Evolutionary conservation across 2,329 filamentous ascomycete genomes (phyloP).

Genomic region (Exophiala sp.): DNA sequence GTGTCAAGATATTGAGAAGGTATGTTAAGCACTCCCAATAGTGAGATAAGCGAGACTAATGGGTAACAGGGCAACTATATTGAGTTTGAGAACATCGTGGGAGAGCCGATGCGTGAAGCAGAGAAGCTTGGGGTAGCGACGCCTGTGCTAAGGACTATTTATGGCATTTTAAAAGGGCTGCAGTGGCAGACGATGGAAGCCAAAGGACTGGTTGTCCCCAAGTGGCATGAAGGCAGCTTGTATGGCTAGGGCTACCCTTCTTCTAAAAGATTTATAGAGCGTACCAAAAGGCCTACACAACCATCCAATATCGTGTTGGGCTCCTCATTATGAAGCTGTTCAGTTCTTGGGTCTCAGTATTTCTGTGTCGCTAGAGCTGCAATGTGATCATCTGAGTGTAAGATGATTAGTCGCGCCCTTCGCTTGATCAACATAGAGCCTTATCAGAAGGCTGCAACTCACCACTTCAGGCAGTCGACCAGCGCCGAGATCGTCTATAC

Average conservation of each 20-base stretch:
- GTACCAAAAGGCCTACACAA: too few relatives aligned
- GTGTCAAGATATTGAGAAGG: conserved; percentile 52
- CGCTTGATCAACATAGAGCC: neutral
- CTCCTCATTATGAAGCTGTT: too few relatives aligned
- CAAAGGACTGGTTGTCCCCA: conserved; percentile 12
- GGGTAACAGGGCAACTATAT: conserved; percentile 48
- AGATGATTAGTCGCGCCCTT: neutral
- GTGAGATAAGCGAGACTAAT: neutral
- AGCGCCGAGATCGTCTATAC: neutral
- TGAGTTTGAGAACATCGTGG: conserved; percentile 55
- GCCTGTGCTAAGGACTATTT: conserved; percentile 28
- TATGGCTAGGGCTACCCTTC: neutral
- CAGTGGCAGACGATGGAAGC: conserved; percentile 30
- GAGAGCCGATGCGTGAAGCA: conserved; percentile 54
- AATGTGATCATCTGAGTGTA: neutral
- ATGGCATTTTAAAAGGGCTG: conserved; percentile 27
- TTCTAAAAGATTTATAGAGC: too few relatives aligned
- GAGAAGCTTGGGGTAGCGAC: conserved; percentile 43
- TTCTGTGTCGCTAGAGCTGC: neutral
- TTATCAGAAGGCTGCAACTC: neutral
- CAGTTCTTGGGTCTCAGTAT: too few relatives aligned
- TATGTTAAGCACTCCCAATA: too few relatives aligned
- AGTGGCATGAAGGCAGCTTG: neutral
- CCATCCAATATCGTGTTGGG: too few relatives aligned
- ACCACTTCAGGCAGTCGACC: neutral